phyloP scores from a whole-genome alignment of 176 grass and related monocot genomes.

The Dendrocalamus sinicus region DNA sequence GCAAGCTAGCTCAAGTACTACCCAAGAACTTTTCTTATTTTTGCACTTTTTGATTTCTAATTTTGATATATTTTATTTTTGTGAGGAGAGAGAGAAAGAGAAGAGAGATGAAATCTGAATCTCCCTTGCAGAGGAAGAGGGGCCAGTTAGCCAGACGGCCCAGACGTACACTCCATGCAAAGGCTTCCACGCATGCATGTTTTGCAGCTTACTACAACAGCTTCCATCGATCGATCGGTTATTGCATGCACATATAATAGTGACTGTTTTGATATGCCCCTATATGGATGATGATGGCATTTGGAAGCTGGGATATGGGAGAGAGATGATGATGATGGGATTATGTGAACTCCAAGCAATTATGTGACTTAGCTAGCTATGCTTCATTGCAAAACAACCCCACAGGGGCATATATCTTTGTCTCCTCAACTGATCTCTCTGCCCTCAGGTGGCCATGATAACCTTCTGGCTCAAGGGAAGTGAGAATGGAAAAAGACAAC shows the following conservation, averaged over 20 bases:
- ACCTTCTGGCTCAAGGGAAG: constrained; percentile 86
- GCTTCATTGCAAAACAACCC: constrained; percentile 83
- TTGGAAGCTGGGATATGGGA: constrained; percentile 33
- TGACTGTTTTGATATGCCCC: constrained; percentile 46
- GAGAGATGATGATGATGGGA: constrained; percentile 25
- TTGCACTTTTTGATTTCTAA: neutral
- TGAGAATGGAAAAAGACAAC: constrained; percentile 71
- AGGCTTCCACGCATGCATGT: constrained; percentile 64
- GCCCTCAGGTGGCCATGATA: constrained; percentile 62
- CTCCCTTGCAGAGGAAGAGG: constrained; percentile 61
- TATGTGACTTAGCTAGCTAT: constrained; percentile 52
- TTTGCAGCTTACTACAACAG: constrained; percentile 68
- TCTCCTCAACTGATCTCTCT: constrained; percentile 56
- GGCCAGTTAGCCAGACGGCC: constrained; percentile 68
- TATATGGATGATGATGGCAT: constrained; percentile 45
- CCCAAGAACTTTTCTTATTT: neutral
- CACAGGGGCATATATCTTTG: constrained; percentile 50
- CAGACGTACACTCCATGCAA: constrained; percentile 97
- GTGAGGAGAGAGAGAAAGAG: neutral
- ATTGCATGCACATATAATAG: constrained; percentile 61
- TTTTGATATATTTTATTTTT: neutral
- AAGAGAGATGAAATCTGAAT: neutral
- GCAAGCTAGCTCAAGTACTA: constrained; percentile 42
- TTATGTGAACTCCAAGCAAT: constrained; percentile 94
- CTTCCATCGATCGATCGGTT: constrained; percentile 55